Percentiles rank a stretch among this genome's conserved stretches.
Conservation (phyloP, 78 protist genomes). For the Dictyostelium intermedium region DNA sequence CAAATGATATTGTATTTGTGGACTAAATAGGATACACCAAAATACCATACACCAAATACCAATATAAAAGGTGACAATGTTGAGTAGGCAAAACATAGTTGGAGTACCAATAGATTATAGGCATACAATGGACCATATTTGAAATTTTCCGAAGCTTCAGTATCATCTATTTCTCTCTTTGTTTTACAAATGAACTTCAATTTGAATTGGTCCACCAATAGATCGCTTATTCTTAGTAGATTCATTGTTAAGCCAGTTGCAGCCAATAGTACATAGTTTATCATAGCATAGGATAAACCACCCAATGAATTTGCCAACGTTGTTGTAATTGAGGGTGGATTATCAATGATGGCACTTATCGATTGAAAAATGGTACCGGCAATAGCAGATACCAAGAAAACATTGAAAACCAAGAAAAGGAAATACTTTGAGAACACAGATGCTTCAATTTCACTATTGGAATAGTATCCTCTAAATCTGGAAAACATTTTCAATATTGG, state of each 20-base stretch:
- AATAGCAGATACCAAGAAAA: slow-evolving; percentile 45
- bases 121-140: slow-evolving; percentile 13
- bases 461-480: neutral
- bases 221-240: neutral
- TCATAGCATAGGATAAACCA: slow-evolving; percentile 22
- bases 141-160: neutral
- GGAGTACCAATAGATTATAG: neutral
- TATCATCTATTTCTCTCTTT: slow-evolving; percentile 11
- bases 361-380: slow-evolving; percentile 55
- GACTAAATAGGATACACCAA: slow-evolving; percentile 2
- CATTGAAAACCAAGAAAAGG: slow-evolving; percentile 69
- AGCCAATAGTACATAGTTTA: slow-evolving; percentile 27
- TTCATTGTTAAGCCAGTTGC: neutral
- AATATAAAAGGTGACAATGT: slow-evolving; percentile 50
- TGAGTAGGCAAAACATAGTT: slow-evolving; percentile 17
- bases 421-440: slow-evolving; percentile 32
- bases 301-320: slow-evolving; percentile 27
- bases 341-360: slow-evolving; percentile 2
- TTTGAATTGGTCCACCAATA: neutral
- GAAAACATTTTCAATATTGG: neutral
- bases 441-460: neutral
- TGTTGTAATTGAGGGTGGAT: neutral
- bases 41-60: slow-evolving; percentile 42
- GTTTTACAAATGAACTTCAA: neutral
- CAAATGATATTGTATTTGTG: slow-evolving; percentile 26